Evolutionary conservation across 306 rosid genomes (phyloP), one percentile per base, ranked within the genome.

Genomic region (Citrullus amarus): DNA sequence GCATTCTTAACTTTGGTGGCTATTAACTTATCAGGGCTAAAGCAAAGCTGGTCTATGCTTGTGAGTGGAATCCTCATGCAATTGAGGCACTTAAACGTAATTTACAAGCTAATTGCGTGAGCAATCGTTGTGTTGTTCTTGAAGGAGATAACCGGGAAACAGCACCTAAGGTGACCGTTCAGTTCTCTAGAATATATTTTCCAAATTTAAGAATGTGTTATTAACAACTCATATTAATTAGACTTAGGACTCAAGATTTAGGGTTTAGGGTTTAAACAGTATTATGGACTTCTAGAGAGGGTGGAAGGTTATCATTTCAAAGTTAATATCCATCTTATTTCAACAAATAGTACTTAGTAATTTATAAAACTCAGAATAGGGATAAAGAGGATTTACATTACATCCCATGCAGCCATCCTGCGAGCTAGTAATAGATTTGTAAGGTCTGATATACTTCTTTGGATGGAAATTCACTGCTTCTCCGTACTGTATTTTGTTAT

Each of bases 1-100:
- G 18, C 22, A 15, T 72, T 53, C 20, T 28, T 17, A 72, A 76
- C 34, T 55, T 76, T 30, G 25, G 63, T 55, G 11, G 32, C 28
- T 57, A 75, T 20, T 58, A 69, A 38, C 83, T 82, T 85, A 77
- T 78, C 88, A 96, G 99, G 89, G 98, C 98, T 81, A 88, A 86
- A 74, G 93, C 96, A 75, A 91, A 91, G 81, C 56, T 90, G 75
- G 97, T 96, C 51, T 88, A 88, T 88, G 99, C 96, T 51, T 96
- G 98, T 82, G 99, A 96, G 77, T 95, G 99, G 96, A 95, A 95
- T 84, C 90, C 96, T 55, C 85, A 89, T 88, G 97, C 97, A 71
- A 67, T 88, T 55, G 92, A 89, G 80, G 97, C 97, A 66, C 97
- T 95, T 63, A 81, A 30, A 75, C 90, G 80, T 68, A 95, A 95